Base-by-base conservation (phyloP, 2,329 filamentous ascomycete species). In the Pochonia chlamydosporia region DNA sequence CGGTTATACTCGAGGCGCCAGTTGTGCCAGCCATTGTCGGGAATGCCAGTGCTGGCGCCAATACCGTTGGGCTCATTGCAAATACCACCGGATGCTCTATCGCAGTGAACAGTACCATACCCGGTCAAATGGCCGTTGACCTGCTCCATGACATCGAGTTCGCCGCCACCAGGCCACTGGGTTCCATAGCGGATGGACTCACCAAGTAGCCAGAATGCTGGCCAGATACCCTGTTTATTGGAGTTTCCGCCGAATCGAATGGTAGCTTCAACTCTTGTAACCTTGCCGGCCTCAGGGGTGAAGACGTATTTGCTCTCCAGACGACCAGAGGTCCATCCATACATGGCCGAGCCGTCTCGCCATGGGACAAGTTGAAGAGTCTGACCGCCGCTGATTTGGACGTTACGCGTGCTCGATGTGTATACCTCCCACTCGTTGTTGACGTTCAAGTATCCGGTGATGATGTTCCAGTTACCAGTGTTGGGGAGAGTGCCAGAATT, bases 81-180 rank as follows among this genome's bases (percentile, higher is more conserved):
- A 31, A 71, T 62, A 5, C 75, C 74, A 16, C 73, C 75, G 4
- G 61, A 59, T 4, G 57, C 50, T 18, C 51, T 50, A 21, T 74
- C 73, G 62, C 77, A 81, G 64, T 81, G 78, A 3, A 73, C 62
- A 8, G 74, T 78, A 24, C 73, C 76, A 45, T 73, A 70, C 10
- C 63, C 76, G 2, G 63, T 67, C 4, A 62, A 60, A 35, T 64
- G 46, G 9, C 77, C 78, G 60, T 79, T 76, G 55, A 79, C 62
- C 48, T 70, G 72, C 66, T 81, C 78, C 58, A 81, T 67, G 54
- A 81, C 73, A 58, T 81, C 78, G 43, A 81, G 64, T 67, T 81
- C 78, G 50, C 78, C 78, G 49, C 73, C 75, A 8, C 50, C 45
- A 0, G 78, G 78, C 78, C 78, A 81, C 13, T 55, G 30, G 1